Conservation (phyloP, 495 filamentous ascomycete species). For the Neurospora sp. region DNA sequence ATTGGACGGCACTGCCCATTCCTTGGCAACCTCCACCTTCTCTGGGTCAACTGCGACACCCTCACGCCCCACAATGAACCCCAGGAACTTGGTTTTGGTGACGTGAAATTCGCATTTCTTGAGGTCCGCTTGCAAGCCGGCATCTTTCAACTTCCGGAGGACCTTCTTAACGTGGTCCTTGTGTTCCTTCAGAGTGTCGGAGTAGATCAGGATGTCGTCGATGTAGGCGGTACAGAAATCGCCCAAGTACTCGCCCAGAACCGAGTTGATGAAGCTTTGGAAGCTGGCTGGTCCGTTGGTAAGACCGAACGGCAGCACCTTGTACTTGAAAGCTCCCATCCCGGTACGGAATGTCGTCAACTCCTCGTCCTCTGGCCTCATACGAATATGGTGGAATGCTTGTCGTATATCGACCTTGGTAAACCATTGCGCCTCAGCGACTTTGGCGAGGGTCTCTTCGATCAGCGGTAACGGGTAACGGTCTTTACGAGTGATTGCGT, state of each 20-base stretch:
- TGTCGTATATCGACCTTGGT: conserved; percentile 31
- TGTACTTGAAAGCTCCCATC: no score
- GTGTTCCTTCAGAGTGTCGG: background rate
- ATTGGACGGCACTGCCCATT: background rate
- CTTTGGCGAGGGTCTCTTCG: conserved; percentile 26
- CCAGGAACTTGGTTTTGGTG: conserved; percentile 14
- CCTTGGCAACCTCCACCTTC: background rate
- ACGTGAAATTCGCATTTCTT: conserved; percentile 23
- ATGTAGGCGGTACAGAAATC: background rate
- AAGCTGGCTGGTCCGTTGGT: no score
- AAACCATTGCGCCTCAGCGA: conserved; percentile 25
- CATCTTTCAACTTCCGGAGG: conserved; percentile 5
- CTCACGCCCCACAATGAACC: conserved; percentile 11
- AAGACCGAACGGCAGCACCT: no score
- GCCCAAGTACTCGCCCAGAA: no score
- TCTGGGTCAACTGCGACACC: background rate
- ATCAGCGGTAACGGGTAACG: background rate
- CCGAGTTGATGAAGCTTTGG: no score
- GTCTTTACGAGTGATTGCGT: no score
- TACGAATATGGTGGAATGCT: no score
- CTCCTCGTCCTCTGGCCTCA: no score
- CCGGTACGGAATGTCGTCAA: no score
- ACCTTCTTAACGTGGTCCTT: conserved; percentile 1
- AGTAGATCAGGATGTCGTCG: conserved; percentile 4
- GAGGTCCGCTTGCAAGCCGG: conserved; percentile 14